These are phyloP conservation scores for Apodospora peruviana DNA, from an alignment of 495 filamentous ascomycete genomes.

Conservation along the genomic window DNA sequence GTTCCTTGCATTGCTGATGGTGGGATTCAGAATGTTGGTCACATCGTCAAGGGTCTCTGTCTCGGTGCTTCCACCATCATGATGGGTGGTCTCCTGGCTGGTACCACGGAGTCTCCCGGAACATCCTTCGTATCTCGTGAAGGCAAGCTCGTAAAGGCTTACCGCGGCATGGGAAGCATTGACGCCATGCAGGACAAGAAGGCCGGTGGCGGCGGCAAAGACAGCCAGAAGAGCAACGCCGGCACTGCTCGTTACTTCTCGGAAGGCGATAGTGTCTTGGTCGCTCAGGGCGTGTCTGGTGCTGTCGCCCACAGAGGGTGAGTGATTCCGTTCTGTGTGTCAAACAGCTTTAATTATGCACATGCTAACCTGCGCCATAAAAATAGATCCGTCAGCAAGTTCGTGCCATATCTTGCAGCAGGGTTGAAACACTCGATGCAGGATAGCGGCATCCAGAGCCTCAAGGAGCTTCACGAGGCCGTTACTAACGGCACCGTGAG, in stretches of 20 bases:
- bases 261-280: constrained; percentile 87
- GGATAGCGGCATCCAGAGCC: constrained; percentile 81
- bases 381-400: constrained; percentile 72
- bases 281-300: constrained; percentile 92
- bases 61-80: constrained; percentile 94
- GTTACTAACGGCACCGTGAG: constrained; percentile 74
- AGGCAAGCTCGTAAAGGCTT: constrained; percentile 97
- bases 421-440: constrained; percentile 96
- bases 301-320: constrained; percentile 54
- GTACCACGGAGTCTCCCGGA: constrained; percentile 94
- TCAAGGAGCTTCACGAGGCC: constrained; percentile 67
- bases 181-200: constrained; percentile 99
- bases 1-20: constrained; percentile 98
- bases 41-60: constrained; percentile 96
- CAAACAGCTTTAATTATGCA: background rate
- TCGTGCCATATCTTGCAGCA: constrained; percentile 89
- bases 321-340: background rate
- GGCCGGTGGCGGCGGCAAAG: constrained; percentile 58
- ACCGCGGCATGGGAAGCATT: constrained; percentile 97
- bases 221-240: constrained; percentile 84
- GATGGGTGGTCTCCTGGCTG: constrained; percentile 97
- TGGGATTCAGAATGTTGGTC: constrained; percentile 96
- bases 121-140: constrained; percentile 94
- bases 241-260: constrained; percentile 98
- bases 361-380: constrained; percentile 14